Conservation (phyloP, 441 rosid genomes). For the Capsella rubella region DNA sequence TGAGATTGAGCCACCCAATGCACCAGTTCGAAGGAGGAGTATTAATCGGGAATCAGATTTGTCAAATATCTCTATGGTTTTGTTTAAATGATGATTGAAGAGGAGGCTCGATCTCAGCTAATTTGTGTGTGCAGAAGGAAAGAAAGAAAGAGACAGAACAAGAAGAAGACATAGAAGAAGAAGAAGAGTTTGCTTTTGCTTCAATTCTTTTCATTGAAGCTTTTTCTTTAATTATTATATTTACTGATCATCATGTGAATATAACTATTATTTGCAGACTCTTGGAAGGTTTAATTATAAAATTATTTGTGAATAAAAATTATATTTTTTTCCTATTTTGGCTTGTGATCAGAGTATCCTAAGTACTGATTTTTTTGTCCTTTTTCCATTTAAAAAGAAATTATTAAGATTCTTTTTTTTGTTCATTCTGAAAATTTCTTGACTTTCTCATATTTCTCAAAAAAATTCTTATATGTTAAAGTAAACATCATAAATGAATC, state of each 20-base stretch:
- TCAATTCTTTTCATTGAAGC: constrained; percentile 34
- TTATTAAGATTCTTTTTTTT: neutral
- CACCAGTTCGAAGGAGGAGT: constrained; percentile 32
- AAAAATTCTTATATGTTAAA: neutral
- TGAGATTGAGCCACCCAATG: constrained; percentile 40
- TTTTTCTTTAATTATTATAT: constrained; percentile 15
- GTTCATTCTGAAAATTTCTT: constrained; percentile 13
- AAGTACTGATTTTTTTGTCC: constrained; percentile 34
- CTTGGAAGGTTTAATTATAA: neutral
- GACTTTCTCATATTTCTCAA: neutral
- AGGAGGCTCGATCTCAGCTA: neutral
- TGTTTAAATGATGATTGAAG: constrained; percentile 37
- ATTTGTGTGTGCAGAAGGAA: constrained; percentile 21
- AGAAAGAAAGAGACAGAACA: constrained; percentile 10
- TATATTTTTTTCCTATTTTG: neutral
- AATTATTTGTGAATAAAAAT: neutral
- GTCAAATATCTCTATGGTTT: constrained; percentile 38
- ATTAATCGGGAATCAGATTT: constrained; percentile 13
- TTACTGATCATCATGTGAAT: constrained; percentile 46
- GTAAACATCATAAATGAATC: constrained; percentile 17
- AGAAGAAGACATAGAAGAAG: constrained; percentile 10
- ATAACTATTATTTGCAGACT: constrained; percentile 38
- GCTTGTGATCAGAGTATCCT: constrained; percentile 44
- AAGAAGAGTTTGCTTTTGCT: constrained; percentile 13
- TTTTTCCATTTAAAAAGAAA: neutral